These are phyloP conservation scores for Cladosporium sp. DNA, from an alignment of 2,329 filamentous ascomycete species.

Conservation along the genomic window DNA sequence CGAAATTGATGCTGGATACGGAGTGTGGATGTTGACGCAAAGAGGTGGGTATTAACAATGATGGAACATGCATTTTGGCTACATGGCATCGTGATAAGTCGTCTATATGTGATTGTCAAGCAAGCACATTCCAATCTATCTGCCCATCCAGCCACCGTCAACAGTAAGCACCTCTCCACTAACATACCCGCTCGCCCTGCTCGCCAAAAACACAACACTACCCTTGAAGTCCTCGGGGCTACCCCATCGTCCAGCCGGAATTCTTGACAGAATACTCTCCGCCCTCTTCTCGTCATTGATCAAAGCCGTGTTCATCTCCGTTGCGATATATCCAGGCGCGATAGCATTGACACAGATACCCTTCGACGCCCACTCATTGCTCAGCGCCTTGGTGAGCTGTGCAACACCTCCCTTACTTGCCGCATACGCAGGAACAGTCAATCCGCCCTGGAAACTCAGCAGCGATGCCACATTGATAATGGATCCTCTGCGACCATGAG, in stretches of 20 bases:
- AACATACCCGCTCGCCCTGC: slow-evolving; percentile 70
- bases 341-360: slow-evolving; percentile 82
- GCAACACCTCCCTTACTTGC: slow-evolving; percentile 79
- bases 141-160: slow-evolving; percentile 64
- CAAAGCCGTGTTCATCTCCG: slow-evolving; percentile 82
- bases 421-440: slow-evolving; percentile 83
- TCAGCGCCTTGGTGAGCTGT: slow-evolving; percentile 76
- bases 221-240: slow-evolving; percentile 82
- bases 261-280: slow-evolving; percentile 69
- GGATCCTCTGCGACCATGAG: slow-evolving; percentile 18
- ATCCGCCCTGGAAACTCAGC: slow-evolving; percentile 22
- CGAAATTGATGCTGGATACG: too few species aligned
- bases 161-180: slow-evolving; percentile 76
- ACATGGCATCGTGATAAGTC: too few species aligned
- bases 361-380: slow-evolving; percentile 75
- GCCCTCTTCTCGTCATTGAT: slow-evolving; percentile 66
- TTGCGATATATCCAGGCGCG: slow-evolving; percentile 80
- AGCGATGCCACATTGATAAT: slow-evolving; percentile 26
- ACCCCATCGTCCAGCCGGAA: slow-evolving; percentile 80
- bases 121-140: slow-evolving; percentile 7
- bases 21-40: too few species aligned
- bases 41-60: too few species aligned
- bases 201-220: slow-evolving; percentile 70
- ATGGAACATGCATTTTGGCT: too few species aligned
- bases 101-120: too few species aligned